Conservation (phyloP, 1,139 yeast species). For the Scheffersomyces illinoinensis region DNA sequence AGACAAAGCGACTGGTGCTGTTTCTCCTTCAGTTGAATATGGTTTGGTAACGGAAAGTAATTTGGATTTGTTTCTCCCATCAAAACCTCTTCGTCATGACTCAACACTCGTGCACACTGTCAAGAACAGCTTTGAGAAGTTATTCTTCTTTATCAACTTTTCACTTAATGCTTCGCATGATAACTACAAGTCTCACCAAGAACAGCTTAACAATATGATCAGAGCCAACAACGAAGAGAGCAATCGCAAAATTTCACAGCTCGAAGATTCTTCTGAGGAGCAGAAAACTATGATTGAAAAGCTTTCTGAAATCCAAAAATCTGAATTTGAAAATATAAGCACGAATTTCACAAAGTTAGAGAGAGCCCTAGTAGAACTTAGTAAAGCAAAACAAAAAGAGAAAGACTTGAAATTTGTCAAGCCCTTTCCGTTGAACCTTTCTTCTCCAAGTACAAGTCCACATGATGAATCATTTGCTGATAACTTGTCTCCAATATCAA, state of each 20-base stretch:
- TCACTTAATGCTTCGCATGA: constrained; percentile 5
- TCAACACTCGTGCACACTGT: constrained; percentile 4
- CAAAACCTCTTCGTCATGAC: not conserved
- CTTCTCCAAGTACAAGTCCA: constrained; percentile 1
- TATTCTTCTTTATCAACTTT: constrained; percentile 1
- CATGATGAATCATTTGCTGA: not conserved
- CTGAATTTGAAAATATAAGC: constrained; percentile 4
- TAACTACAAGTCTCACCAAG: constrained; percentile 2
- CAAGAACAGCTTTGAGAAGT: constrained; percentile 6
- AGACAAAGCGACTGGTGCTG: not conserved
- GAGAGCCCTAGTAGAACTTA: not conserved
- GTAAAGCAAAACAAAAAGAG: not conserved
- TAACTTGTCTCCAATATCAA: not conserved
- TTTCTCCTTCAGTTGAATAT: constrained; percentile 6
- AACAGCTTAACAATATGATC: constrained; percentile 1
- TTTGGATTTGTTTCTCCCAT: constrained; percentile 6
- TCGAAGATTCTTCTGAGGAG: constrained; percentile 5
- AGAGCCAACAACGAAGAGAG: not conserved
- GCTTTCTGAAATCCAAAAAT: constrained; percentile 6
- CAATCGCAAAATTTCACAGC: not conserved
- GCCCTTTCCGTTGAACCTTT: constrained; percentile 15
- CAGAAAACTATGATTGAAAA: constrained; percentile 6
- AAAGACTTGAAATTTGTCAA: constrained; percentile 6
- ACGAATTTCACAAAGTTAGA: constrained; percentile 6
- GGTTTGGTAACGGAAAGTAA: constrained; percentile 10